Conservation (phyloP, 2,329 filamentous ascomycete species). For the Chaetomium sp. region DNA sequence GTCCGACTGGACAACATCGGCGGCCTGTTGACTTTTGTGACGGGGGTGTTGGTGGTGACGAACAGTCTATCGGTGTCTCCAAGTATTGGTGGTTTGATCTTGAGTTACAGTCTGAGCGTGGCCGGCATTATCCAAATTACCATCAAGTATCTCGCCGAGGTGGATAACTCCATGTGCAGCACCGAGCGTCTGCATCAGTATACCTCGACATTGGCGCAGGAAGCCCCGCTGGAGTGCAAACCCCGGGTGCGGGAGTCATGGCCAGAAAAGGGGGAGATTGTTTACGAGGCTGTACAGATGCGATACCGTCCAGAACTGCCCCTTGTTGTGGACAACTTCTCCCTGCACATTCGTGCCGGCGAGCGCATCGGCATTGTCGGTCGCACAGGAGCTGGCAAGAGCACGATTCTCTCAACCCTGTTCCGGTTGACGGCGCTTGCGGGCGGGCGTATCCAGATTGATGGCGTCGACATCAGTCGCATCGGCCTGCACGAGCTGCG, state of each 20-base stretch:
- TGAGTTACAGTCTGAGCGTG: background rate
- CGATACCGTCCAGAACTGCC: slow-evolving; percentile 67
- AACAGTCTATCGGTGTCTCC: slow-evolving; percentile 55
- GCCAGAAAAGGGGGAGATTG: slow-evolving; percentile 44
- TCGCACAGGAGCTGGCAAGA: slow-evolving; percentile 76
- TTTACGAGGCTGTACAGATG: slow-evolving; percentile 72
- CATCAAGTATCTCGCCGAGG: background rate
- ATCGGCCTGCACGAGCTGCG: slow-evolving; percentile 70
- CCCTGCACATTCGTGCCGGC: slow-evolving; percentile 65
- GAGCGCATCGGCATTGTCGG: slow-evolving; percentile 79
- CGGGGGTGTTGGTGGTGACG: slow-evolving; percentile 85
- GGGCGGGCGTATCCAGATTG: slow-evolving; percentile 56
- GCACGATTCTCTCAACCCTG: slow-evolving; percentile 74
- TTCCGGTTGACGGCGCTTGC: slow-evolving; percentile 68
- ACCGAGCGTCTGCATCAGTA: background rate
- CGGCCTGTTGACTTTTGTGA: slow-evolving; percentile 76
- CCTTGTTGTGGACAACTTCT: slow-evolving; percentile 63
- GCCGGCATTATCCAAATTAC: slow-evolving; percentile 45
- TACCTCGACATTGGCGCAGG: background rate
- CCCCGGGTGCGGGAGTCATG: background rate
- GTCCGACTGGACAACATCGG: slow-evolving; percentile 79
- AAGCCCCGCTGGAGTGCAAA: background rate
- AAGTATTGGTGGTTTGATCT: background rate
- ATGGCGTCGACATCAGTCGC: slow-evolving; percentile 62
- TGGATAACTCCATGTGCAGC: background rate